A percentile compares a stretch with the other conserved stretches of the same genome.
These are phyloP conservation scores for Apocynum venetum DNA, from an alignment of 257 asterid genomes.

Conservation along the genomic window DNA sequence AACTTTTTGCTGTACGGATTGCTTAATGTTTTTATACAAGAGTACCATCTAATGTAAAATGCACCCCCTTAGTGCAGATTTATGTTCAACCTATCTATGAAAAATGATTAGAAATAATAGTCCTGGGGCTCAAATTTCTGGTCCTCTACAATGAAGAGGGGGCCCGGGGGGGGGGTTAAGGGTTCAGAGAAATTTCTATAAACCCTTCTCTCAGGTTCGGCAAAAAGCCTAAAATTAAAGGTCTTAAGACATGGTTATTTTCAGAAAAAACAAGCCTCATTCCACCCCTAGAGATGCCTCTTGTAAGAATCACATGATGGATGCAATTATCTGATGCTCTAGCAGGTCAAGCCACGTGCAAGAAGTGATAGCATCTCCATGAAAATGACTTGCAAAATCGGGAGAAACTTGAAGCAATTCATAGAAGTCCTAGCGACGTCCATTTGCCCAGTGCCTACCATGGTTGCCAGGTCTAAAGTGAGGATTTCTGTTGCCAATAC, in stretches of 20 bases:
- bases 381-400: conserved; percentile 10
- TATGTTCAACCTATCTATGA: conserved; percentile 9
- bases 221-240: conserved; percentile 9
- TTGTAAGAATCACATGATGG: conserved; percentile 7
- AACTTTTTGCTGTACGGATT: conserved; percentile 6
- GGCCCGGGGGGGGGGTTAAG: not conserved
- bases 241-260: conserved; percentile 1
- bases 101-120: conserved; percentile 14
- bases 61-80: conserved; percentile 10
- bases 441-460: conserved; percentile 54
- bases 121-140: conserved; percentile 8
- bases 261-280: conserved; percentile 5
- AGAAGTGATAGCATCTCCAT: not conserved
- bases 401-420: conserved; percentile 18
- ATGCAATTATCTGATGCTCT: conserved; percentile 8
- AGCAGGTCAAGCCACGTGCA: conserved; percentile 7
- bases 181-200: not conserved
- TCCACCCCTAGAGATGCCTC: conserved; percentile 8
- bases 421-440: conserved; percentile 41
- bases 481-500: conserved; percentile 45
- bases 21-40: conserved; percentile 12
- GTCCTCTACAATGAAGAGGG: conserved; percentile 11
- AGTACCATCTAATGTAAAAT: not conserved
- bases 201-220: conserved; percentile 12
- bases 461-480: conserved; percentile 51